Conservation (phyloP, 2,329 filamentous ascomycete species). For the Hymenoscyphus occultus region DNA sequence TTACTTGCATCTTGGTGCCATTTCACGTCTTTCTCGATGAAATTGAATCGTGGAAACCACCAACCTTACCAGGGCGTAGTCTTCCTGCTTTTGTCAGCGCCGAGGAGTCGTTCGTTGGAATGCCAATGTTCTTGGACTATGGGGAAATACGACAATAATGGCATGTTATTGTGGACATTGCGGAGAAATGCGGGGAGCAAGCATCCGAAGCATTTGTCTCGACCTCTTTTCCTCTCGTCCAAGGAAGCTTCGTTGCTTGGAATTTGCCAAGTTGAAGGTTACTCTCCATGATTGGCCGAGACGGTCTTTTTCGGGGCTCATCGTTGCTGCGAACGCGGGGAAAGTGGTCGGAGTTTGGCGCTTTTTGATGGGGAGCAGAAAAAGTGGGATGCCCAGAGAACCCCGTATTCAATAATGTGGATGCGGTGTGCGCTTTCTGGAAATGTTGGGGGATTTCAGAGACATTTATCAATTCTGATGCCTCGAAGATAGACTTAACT, state of each 20-base stretch:
- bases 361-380: background rate
- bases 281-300: background rate
- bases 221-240: background rate
- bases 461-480: background rate
- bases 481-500: background rate
- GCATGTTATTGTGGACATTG: background rate
- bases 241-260: background rate
- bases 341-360: background rate
- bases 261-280: background rate
- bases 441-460: background rate
- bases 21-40: background rate
- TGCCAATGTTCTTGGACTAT: background rate
- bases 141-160: background rate
- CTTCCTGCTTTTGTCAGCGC: background rate
- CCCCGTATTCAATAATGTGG: background rate
- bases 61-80: background rate
- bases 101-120: background rate
- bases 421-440: background rate
- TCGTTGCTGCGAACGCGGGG: background rate
- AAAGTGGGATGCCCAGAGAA: background rate
- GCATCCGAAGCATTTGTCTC: background rate
- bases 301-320: background rate
- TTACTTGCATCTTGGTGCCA: background rate
- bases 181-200: slow-evolving; percentile 2
- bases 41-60: background rate